Evolutionary conservation across 164 flowering plant genomes (phyloP), one percentile per base, ranked within the genome.

Genomic region (Tetrastigma voinierianum): DNA sequence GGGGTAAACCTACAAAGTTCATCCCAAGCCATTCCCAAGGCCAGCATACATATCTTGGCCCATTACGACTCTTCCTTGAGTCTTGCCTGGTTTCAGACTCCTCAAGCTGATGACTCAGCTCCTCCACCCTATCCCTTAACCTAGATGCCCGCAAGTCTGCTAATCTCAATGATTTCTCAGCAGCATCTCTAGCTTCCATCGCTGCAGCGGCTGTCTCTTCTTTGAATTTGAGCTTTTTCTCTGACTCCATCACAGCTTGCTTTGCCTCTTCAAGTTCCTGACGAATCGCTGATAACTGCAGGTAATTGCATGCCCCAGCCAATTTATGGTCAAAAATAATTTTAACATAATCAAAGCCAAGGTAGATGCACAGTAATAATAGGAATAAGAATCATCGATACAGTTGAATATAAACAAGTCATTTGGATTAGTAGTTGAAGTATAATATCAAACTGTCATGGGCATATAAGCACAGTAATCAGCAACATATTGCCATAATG

Each of bases 1-100:
- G 82, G 46, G 67, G 81, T 15, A 13, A 1, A 12, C 96, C 96
- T 5, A 90, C 91, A 72, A 80, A 81, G 74, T 89, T 83, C 55
- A 95, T 43, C 21, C 98, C 97, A 20, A 95, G 85, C 96, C 93
- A 91, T 71, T 89, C 83, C 98, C 98, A 95, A 40, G 98, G 98
- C 98, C 98, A 95, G 76, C 98, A 91, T 14, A 79, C 72, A 69
- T 91, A 91, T 77, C 97, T 82, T 10, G 82, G 85, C 21, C 85
- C 51, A 56, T 57, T 80, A 52, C 59, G 68, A 17, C 65, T 75
- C 54, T 68, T 74, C 48, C 78, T 66, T 18, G 76, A 80, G 64
- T 87, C 90, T 46, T 79, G 82, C 21, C 79, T 82, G 10, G 80
- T 72, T 53, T 90, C 96, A n/a, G 69, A 62, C 68, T 88, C 93